A percentile compares a stretch with the other conserved stretches of the same genome.
Conservation (phyloP, 139 green algal genomes). For the Ostreobium quekettii region DNA sequence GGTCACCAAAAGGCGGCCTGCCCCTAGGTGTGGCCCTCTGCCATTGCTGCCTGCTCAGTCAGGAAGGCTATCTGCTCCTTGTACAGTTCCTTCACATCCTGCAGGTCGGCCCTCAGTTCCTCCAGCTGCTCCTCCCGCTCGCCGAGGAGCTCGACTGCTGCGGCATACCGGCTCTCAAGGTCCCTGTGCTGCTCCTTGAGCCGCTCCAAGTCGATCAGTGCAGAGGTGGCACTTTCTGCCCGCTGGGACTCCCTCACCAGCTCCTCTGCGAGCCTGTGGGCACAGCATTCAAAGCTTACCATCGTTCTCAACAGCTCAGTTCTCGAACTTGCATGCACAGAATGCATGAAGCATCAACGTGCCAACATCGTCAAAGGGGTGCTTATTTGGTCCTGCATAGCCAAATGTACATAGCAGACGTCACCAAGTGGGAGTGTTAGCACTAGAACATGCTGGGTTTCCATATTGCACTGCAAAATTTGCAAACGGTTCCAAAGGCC, state of each 20-base stretch:
- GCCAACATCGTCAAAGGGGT: too few relatives aligned
- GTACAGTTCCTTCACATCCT: slow-evolving; percentile 79
- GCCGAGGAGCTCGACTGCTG: slow-evolving; percentile 79
- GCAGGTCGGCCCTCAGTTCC: slow-evolving; percentile 73
- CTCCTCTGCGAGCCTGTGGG: slow-evolving; percentile 64
- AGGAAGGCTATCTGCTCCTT: slow-evolving; percentile 77
- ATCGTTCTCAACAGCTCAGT: too few relatives aligned
- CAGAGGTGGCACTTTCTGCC: slow-evolving; percentile 29
- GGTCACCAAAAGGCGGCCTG: background rate
- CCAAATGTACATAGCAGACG: too few relatives aligned
- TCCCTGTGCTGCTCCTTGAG: slow-evolving; percentile 16
- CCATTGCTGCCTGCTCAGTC: slow-evolving; percentile 26
- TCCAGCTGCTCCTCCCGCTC: slow-evolving; percentile 82
- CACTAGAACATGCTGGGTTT: too few relatives aligned
- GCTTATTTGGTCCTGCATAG: too few relatives aligned
- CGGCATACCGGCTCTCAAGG: slow-evolving; percentile 42
- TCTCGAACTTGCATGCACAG: too few relatives aligned
- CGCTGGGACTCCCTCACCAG: slow-evolving; percentile 53
- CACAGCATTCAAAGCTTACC: background rate
- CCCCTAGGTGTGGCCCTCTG: background rate
- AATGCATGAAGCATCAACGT: too few relatives aligned
- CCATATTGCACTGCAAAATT: too few relatives aligned
- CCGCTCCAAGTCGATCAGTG: background rate
- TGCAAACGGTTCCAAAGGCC: too few relatives aligned
- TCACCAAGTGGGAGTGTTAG: too few relatives aligned